phyloP scores from a whole-genome alignment of 1,284 basidiomycete genomes.

The Cystobasidium sp. region DNA sequence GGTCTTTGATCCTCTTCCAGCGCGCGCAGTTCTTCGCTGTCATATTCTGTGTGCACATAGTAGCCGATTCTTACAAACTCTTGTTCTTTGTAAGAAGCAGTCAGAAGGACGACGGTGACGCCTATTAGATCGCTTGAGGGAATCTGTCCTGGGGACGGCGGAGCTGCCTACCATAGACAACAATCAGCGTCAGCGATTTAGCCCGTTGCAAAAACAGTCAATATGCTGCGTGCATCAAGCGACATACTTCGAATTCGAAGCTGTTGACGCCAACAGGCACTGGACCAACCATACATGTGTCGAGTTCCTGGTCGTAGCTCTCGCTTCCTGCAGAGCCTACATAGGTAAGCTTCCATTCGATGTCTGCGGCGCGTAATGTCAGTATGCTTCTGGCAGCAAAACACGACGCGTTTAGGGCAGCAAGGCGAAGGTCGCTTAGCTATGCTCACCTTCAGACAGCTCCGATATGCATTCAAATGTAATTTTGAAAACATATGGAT shows the following conservation, averaged over 20 bases:
- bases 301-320: slow-evolving; percentile 72
- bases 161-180: slow-evolving; percentile 58
- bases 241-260: slow-evolving; percentile 81
- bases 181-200: too few relatives aligned
- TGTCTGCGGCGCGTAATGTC: slow-evolving; percentile 64
- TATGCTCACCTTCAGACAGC: slow-evolving; percentile 75
- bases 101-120: slow-evolving; percentile 86
- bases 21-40: slow-evolving; percentile 81
- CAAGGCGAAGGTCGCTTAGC: too few relatives aligned
- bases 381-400: too few relatives aligned
- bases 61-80: slow-evolving; percentile 99
- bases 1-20: slow-evolving; percentile 49
- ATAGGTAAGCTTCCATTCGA: slow-evolving; percentile 97
- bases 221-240: not conserved
- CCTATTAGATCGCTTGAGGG: slow-evolving; percentile 82
- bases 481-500: slow-evolving; percentile 91
- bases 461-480: slow-evolving; percentile 97
- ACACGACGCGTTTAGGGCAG: too few relatives aligned
- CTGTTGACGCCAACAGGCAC: slow-evolving; percentile 93
- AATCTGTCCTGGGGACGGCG: slow-evolving; percentile 69
- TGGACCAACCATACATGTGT: slow-evolving; percentile 72
- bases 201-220: too few relatives aligned
- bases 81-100: slow-evolving; percentile 87
- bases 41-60: slow-evolving; percentile 99
- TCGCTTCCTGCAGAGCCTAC: slow-evolving; percentile 93